Percentiles rank a stretch among this genome's conserved stretches.
Conservation (phyloP, 1,284 basidiomycete species). For the Ceratobasidium sp. region DNA sequence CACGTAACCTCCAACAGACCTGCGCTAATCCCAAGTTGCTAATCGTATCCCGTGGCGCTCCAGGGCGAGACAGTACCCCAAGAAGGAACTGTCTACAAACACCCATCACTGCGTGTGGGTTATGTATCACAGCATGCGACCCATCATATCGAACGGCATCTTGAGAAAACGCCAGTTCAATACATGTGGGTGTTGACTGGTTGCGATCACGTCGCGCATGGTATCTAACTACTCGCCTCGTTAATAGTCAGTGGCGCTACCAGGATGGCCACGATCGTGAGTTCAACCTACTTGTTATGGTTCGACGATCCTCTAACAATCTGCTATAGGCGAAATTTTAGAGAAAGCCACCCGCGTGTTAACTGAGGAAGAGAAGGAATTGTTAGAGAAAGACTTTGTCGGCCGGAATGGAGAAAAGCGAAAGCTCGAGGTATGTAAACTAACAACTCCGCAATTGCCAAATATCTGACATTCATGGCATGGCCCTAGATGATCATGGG, state of each 20-base stretch:
- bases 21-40: conserved; percentile 14
- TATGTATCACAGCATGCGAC: conserved; percentile 99
- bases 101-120: conserved; percentile 94
- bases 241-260: conserved; percentile 88
- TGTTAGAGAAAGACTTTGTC: conserved; percentile 89
- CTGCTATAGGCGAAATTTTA: conserved; percentile 77
- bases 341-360: conserved; percentile 93
- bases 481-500: conserved; percentile 82
- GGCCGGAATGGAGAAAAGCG: conserved; percentile 92
- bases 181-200: conserved; percentile 70
- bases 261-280: conserved; percentile 97
- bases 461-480: conserved; percentile 19
- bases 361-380: conserved; percentile 85
- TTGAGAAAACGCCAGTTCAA: conserved; percentile 94
- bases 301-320: background rate
- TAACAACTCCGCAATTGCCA: conserved; percentile 3
- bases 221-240: conserved; percentile 42
- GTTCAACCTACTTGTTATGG: conserved; percentile 50
- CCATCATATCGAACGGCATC: conserved; percentile 92
- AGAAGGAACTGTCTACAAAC: conserved; percentile 94
- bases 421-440: conserved; percentile 79
- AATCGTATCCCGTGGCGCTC: conserved; percentile 7
- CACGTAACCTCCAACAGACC: conserved; percentile 52
- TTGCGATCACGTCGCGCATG: conserved; percentile 8
- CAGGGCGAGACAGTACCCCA: conserved; percentile 94